Evolutionary conservation across 768 basidiomycete species (phyloP).

Genomic region (Roridomyces roridus): DNA sequence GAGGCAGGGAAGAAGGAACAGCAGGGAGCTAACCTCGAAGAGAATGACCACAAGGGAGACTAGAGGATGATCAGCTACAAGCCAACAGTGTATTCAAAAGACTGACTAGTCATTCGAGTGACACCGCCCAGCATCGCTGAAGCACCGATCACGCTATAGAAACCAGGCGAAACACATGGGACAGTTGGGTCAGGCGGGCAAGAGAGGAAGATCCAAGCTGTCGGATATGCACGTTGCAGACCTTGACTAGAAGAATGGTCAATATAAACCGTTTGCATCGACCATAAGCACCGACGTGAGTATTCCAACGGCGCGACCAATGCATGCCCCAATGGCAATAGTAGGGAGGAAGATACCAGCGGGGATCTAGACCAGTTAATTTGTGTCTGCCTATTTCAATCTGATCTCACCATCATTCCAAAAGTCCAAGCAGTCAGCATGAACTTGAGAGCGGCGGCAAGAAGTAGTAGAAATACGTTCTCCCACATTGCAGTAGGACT

Average conservation of each 20-base stretch:
- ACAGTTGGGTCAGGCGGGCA: constrained; percentile 76
- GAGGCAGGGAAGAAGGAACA: neutral
- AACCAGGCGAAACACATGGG: constrained; percentile 75
- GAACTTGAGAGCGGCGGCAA: constrained; percentile 68
- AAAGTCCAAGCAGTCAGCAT: constrained; percentile 78
- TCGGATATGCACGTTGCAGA: constrained; percentile 67
- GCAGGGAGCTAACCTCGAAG: constrained; percentile 57
- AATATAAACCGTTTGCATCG: constrained; percentile 3
- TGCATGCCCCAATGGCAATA: constrained; percentile 74
- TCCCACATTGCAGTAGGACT: constrained; percentile 72
- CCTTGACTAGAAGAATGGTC: constrained; percentile 56
- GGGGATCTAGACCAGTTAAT: constrained; percentile 56
- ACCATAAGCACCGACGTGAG: constrained; percentile 53
- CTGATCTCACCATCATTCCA: constrained; percentile 69
- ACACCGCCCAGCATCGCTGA: constrained; percentile 80
- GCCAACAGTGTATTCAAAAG: neutral
- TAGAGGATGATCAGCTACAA: constrained; percentile 28
- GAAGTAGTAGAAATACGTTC: constrained; percentile 68
- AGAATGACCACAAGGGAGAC: constrained; percentile 80
- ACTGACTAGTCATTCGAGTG: constrained; percentile 76
- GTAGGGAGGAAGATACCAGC: constrained; percentile 81
- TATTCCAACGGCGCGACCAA: constrained; percentile 74
- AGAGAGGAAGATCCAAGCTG: constrained; percentile 71
- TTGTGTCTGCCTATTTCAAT: neutral
- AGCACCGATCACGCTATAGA: constrained; percentile 80